Evolutionary conservation across 129 eudicot species (phyloP).

Genomic region (Solidago caesia): DNA sequence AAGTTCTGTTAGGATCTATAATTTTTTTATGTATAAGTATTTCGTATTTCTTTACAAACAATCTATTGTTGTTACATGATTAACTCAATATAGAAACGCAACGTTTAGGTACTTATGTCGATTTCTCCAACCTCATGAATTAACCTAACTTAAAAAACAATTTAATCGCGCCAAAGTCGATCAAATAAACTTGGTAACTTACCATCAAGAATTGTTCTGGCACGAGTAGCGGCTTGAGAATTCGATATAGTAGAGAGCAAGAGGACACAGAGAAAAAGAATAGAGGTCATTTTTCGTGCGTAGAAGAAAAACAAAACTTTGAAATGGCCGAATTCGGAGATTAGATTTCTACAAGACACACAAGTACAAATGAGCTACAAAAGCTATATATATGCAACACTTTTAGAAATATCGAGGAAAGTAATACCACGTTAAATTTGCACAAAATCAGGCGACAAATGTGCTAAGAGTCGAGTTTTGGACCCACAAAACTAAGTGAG

Average conservation of each 20-base stretch:
- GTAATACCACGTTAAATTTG: slow-evolving; percentile 27
- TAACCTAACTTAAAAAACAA: too few species aligned
- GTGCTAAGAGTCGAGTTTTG: slow-evolving; percentile 19
- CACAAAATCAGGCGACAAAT: slow-evolving; percentile 35
- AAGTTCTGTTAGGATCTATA: neutral
- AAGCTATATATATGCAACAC: slow-evolving; percentile 26
- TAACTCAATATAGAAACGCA: too few species aligned
- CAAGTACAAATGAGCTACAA: neutral
- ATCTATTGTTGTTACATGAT: too few species aligned
- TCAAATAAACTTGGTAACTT: neutral
- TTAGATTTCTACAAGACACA: neutral
- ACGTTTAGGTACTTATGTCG: too few species aligned
- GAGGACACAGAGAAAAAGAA: slow-evolving; percentile 17
- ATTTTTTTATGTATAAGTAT: too few species aligned
- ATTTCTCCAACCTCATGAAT: too few species aligned
- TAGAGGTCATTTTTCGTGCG: slow-evolving; percentile 7
- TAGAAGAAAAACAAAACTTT: neutral
- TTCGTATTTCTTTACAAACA: too few species aligned
- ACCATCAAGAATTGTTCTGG: slow-evolving; percentile 31
- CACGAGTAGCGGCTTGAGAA: slow-evolving; percentile 15
- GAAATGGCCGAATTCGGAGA: slow-evolving; percentile 10
- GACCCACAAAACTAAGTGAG: slow-evolving; percentile 27
- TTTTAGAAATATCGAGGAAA: slow-evolving; percentile 28
- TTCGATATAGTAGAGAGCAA: neutral
- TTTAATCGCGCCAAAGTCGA: neutral